Percentiles rank a stretch among this genome's conserved stretches.
Conservation (phyloP, 176 grass and related monocot genomes). For the Carex kokanica region DNA sequence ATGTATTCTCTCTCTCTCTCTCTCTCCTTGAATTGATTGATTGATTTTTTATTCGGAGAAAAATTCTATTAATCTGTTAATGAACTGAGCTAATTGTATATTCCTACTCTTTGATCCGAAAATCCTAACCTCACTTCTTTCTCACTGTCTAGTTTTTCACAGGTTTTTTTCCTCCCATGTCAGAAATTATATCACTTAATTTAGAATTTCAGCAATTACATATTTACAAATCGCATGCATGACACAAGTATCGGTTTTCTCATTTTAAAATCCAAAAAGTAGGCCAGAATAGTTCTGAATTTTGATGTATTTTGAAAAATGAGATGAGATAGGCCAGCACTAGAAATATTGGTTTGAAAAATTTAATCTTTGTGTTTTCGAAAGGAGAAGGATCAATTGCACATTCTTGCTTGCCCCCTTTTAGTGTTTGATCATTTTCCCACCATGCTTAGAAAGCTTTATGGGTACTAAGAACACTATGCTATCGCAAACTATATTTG, state of each 20-base stretch:
- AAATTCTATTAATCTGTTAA: background rate
- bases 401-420: no score
- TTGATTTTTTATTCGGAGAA: no score
- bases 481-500: background rate
- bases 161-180: no score
- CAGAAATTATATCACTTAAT: background rate
- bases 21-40: no score
- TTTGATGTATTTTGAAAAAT: background rate
- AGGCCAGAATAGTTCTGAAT: background rate
- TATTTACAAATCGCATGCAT: background rate
- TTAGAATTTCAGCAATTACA: background rate
- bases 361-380: background rate
- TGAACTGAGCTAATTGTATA: background rate
- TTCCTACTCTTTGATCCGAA: background rate
- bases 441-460: no score
- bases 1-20: no score
- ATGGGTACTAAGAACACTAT: background rate
- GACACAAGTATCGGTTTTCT: background rate
- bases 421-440: no score
- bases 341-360: background rate
- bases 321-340: background rate
- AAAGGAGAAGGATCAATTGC: no score
- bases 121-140: background rate
- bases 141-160: no score
- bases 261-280: background rate